These are phyloP conservation scores for Ophiostoma novo-ulmi DNA, from an alignment of 2,329 filamentous ascomycete species.

Conservation along the genomic window DNA sequence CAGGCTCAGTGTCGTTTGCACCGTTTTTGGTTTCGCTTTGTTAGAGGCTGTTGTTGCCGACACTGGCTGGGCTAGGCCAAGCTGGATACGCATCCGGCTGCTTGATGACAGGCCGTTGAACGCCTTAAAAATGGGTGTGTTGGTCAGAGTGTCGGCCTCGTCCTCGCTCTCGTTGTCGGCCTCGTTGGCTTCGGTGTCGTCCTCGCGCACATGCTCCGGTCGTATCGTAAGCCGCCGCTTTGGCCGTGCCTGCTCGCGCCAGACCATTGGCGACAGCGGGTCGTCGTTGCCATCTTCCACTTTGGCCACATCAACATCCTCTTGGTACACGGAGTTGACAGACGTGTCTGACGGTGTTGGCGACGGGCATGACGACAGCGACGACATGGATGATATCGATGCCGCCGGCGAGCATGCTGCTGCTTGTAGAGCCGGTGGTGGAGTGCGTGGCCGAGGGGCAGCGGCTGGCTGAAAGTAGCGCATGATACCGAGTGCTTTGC, in stretches of 20 bases:
- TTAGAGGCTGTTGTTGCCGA: background rate
- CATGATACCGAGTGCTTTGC: constrained; percentile 24
- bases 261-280: background rate
- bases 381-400: constrained; percentile 19
- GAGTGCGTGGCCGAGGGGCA: constrained; percentile 10
- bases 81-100: constrained; percentile 18
- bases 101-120: constrained; percentile 20
- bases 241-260: constrained; percentile 17
- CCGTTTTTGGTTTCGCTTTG: constrained; percentile 27
- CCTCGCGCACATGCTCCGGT: constrained; percentile 17
- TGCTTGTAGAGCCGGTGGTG: constrained; percentile 3
- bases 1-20: constrained; percentile 42
- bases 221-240: constrained; percentile 27
- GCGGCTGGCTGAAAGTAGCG: constrained; percentile 27
- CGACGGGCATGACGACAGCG: constrained; percentile 7
- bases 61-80: background rate
- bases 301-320: background rate
- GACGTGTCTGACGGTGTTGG: background rate
- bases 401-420: background rate
- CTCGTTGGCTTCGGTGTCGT: background rate
- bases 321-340: background rate
- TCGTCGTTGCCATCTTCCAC: background rate
- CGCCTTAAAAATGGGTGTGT: constrained; percentile 13
- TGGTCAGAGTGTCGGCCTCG: background rate
- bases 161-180: background rate